phyloP scores from a whole-genome alignment of 352 stramenopile species.

The Thalassiosira allenii region DNA sequence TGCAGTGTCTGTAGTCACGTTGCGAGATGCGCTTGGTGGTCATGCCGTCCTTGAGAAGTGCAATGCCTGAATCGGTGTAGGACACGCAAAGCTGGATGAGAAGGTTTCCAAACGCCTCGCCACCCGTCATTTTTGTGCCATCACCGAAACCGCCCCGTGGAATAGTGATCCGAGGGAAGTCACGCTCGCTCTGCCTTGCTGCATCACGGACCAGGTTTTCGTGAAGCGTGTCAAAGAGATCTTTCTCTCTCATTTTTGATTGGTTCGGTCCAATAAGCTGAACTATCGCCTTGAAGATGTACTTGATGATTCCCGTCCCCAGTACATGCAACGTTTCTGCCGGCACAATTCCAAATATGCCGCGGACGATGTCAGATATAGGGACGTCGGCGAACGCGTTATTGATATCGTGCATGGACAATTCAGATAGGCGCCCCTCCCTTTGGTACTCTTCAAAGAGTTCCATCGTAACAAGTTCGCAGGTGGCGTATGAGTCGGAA shows the following conservation, averaged over 20 bases:
- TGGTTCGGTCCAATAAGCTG: background rate
- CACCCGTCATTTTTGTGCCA: background rate
- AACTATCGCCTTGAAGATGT: background rate
- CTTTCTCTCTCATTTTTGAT: background rate
- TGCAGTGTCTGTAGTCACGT: too few species aligned
- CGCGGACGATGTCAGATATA: too few species aligned
- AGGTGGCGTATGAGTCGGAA: too few species aligned
- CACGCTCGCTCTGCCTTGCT: background rate
- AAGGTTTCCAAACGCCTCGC: background rate
- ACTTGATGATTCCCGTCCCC: background rate
- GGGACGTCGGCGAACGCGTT: too few species aligned
- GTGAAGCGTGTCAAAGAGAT: too few species aligned
- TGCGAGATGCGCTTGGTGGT: background rate
- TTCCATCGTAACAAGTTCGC: too few species aligned
- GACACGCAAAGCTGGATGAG: background rate
- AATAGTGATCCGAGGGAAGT: background rate
- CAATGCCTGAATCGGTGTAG: background rate
- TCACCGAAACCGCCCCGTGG: background rate
- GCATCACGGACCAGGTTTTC: too few species aligned
- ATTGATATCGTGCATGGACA: background rate
- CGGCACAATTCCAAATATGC: background rate
- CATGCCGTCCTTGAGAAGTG: background rate
- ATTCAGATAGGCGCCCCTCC: too few species aligned
- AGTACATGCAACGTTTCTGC: background rate
- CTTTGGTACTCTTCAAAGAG: too few species aligned